These are phyloP conservation scores for Dipodascopsis tothii DNA, from an alignment of 805 yeast genomes.

Conservation along the genomic window DNA sequence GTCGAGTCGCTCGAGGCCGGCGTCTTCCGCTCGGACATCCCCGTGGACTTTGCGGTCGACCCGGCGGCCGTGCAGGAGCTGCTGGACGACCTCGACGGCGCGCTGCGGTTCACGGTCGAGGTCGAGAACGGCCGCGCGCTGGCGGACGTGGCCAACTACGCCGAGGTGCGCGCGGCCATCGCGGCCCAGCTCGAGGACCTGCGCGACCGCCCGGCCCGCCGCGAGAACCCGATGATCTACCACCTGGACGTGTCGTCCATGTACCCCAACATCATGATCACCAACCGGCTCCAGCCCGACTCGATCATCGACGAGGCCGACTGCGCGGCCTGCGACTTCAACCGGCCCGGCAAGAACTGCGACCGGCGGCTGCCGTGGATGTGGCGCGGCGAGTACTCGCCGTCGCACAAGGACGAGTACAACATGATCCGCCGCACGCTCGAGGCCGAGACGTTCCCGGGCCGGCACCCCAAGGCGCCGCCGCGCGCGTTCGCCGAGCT, in stretches of 20 bases:
- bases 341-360: conserved; percentile 88
- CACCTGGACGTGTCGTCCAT: conserved; percentile 98
- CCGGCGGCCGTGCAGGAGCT: conserved; percentile 75
- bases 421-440: conserved; percentile 79
- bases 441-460: conserved; percentile 69
- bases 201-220: conserved; percentile 53
- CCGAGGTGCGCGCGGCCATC: conserved; percentile 53
- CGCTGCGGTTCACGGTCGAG: conserved; percentile 73
- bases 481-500: conserved; percentile 67
- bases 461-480: conserved; percentile 48
- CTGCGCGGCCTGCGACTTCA: conserved; percentile 96
- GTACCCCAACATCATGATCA: conserved; percentile 98
- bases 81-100: conserved; percentile 59
- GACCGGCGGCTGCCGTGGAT: conserved; percentile 91
- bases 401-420: conserved; percentile 86
- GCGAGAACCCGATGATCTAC: conserved; percentile 79
- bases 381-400: conserved; percentile 95
- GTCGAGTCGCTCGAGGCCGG: conserved; percentile 98
- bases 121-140: conserved; percentile 68
- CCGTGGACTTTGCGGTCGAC: conserved; percentile 67
- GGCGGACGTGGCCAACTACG: conserved; percentile 74
- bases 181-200: conserved; percentile 49
- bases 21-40: conserved; percentile 84
- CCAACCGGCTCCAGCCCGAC: conserved; percentile 95
- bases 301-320: conserved; percentile 92